phyloP scores from a whole-genome alignment of 805 yeast genomes.

The Pichia rugopelliculosa region DNA sequence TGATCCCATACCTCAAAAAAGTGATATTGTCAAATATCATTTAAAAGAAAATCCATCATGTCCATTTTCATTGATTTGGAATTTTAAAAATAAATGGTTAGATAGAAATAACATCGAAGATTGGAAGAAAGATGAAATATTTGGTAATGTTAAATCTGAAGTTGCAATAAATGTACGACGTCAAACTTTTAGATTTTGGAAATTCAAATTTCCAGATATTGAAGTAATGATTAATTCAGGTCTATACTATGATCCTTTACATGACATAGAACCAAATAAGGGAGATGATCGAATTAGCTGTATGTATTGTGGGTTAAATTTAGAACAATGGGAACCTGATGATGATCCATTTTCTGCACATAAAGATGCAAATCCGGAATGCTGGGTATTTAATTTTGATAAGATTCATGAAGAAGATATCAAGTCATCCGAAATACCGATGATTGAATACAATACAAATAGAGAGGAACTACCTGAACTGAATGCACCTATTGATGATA shows the following conservation, averaged over 20 bases:
- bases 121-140: conserved; percentile 5
- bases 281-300: conserved; percentile 54
- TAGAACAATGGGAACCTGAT: conserved; percentile 64
- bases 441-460: not conserved
- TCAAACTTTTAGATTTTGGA: conserved; percentile 6
- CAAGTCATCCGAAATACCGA: not conserved
- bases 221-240: conserved; percentile 48
- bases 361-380: conserved; percentile 2
- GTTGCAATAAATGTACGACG: not conserved
- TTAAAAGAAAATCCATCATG: conserved; percentile 3
- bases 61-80: conserved; percentile 9
- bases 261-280: conserved; percentile 18
- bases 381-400: conserved; percentile 6
- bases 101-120: not conserved
- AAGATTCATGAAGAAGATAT: not conserved
- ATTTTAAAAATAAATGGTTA: conserved; percentile 1
- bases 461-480: not conserved
- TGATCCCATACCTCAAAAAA: conserved; percentile 5
- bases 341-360: conserved; percentile 35
- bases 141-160: not conserved
- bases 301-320: conserved; percentile 52
- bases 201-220: conserved; percentile 31
- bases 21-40: conserved; percentile 5
- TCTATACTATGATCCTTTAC: conserved; percentile 39
- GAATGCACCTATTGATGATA: not conserved